A percentile compares a stretch with the other conserved stretches of the same genome.
These are phyloP conservation scores for Trichomonas vaginalis DNA, from an alignment of 208 protist species.

Conservation along the genomic window DNA sequence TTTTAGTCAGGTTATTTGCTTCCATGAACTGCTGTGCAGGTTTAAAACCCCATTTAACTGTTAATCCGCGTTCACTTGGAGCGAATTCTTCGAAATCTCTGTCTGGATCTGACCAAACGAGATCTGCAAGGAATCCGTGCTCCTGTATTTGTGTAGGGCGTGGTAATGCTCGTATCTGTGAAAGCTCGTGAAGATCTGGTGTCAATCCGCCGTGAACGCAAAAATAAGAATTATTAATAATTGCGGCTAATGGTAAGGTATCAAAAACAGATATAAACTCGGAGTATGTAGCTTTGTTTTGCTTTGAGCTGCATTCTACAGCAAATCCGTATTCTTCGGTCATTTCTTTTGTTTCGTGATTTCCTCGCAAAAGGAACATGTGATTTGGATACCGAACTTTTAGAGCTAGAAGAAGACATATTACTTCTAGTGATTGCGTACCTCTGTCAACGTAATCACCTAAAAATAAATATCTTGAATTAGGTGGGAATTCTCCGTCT, in stretches of 20 bases:
- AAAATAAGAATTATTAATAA: neutral
- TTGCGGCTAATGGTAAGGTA: neutral
- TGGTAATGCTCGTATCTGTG: constrained; percentile 76
- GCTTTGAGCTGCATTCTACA: constrained; percentile 17
- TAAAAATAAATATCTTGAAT: constrained; percentile 17
- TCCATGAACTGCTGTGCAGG: constrained; percentile 87
- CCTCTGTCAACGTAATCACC: constrained; percentile 41
- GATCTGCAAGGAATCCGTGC: constrained; percentile 82
- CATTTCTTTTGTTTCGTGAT: constrained; percentile 34
- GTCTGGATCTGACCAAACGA: constrained; percentile 96
- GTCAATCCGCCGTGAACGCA: constrained; percentile 45
- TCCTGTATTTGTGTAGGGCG: constrained; percentile 69
- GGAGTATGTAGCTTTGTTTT: neutral
- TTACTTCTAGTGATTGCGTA: constrained; percentile 19
- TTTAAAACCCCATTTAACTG: constrained; percentile 87
- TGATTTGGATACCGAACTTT: constrained; percentile 28
- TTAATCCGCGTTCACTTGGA: constrained; percentile 92
- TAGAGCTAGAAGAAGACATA: constrained; percentile 26
- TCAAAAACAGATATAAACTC: neutral
- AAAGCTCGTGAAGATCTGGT: constrained; percentile 77
- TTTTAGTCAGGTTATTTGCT: constrained; percentile 91
- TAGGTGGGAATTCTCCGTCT: neutral
- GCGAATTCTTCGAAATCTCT: constrained; percentile 70
- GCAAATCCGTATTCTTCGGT: constrained; percentile 28
- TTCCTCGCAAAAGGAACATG: constrained; percentile 33